Base-by-base conservation (phyloP, 345 rosid species). In the Gossypium raimondii region DNA sequence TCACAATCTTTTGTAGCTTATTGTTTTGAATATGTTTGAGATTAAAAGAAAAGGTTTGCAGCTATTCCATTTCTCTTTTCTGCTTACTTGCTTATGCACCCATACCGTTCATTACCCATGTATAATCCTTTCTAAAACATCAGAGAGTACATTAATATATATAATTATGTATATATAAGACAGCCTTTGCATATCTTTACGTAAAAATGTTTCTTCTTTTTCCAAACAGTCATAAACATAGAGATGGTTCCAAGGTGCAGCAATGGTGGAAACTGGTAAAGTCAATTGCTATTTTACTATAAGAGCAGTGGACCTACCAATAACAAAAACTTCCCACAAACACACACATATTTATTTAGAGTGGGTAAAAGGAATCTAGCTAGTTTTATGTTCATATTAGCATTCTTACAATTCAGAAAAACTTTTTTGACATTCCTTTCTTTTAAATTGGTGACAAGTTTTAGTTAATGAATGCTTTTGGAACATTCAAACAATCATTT, bases 1-100 rank as follows among this genome's bases (percentile, higher is more conserved):
- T 77, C 75, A 80, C 66, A 85, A 84, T 74, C 79, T 81, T 79
- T 70, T 81, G 43, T 82, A 80, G 75, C 80, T 50, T 80, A 52
- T 78, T 14, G 9, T 13, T 24, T 11, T 53, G 41, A 34, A 34
- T 34, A 34, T 34, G 41, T 34, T 34, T 34, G 41, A 5, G 41
- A 34, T 34, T 34, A 34, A 34, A 34, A 4, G 41, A 34, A 34
- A 34, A 34, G 41, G 25, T 18, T 65, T 73, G 79, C 67, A 59
- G 61, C 58, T 77, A 38, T 80, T 61, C 69, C 41, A 34, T 34
- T 61, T 16, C 52, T 45, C 24, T 68, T 75, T 73, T 55, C 60
- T 78, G 61, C 75, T 62, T 67, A 53, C 48, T 75, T 60, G 11
- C 67, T 34, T 66, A 7, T 48, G 14, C 45, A 62, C 47, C 29